Evolutionary conservation across 1,139 yeast species (phyloP).

Genomic region (Meyerozyma athensensis): DNA sequence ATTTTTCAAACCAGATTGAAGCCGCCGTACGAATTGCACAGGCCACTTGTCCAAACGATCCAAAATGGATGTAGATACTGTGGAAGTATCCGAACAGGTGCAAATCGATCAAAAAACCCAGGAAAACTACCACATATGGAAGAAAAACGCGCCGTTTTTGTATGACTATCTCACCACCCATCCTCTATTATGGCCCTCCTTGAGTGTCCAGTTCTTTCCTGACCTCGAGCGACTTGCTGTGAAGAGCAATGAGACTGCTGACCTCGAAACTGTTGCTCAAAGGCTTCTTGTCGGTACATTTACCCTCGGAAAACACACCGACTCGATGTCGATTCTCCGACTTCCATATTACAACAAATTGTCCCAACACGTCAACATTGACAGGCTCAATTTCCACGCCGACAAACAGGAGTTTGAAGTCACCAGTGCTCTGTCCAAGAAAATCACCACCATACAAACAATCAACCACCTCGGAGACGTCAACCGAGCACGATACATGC

Average conservation of each 20-base stretch:
- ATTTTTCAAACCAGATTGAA: too few relatives aligned
- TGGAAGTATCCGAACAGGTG: neutral
- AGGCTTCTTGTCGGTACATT: conserved; percentile 21
- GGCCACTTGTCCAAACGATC: neutral
- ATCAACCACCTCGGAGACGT: conserved; percentile 45
- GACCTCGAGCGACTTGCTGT: conserved; percentile 23
- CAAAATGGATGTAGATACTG: neutral
- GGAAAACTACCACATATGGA: conserved; percentile 44
- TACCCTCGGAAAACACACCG: conserved; percentile 15
- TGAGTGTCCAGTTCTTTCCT: conserved; percentile 52
- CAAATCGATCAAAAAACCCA: conserved; percentile 11
- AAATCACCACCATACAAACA: conserved; percentile 31
- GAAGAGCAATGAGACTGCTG: conserved; percentile 3
- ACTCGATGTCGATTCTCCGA: conserved; percentile 36
- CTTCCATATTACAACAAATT: conserved; percentile 31
- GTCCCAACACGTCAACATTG: conserved; percentile 27
- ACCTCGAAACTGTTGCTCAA: conserved; percentile 8
- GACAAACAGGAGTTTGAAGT: conserved; percentile 42
- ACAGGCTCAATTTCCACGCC: conserved; percentile 31
- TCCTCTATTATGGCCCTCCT: conserved; percentile 52
- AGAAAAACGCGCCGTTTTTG: conserved; percentile 49
- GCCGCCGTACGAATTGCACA: neutral
- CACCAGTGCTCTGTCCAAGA: conserved; percentile 20
- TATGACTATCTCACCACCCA: conserved; percentile 49
- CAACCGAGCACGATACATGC: conserved; percentile 37